Base-by-base conservation (phyloP, 2,329 filamentous ascomycete genomes). In the Chrysosphaeria jannelii region DNA sequence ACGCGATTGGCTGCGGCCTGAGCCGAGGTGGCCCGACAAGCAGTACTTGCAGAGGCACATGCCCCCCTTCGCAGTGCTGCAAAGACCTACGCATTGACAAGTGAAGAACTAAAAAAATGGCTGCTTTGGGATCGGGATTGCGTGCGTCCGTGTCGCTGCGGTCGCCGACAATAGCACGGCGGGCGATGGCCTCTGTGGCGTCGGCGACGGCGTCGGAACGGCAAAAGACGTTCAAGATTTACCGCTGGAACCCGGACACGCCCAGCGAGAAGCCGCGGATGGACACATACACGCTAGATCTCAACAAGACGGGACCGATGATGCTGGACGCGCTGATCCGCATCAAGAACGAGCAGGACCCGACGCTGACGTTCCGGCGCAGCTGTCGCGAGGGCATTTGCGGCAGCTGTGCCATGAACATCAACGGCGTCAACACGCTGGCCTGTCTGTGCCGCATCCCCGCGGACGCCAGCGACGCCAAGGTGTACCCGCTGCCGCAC, bases 271-370 rank as follows among this genome's bases (percentile, higher is more conserved):
- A 97, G 66, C 85, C 85, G 30, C 60, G 56, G 45, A 90, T 97
- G 74, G 78, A 97, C 57, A 63, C 61, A 35, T 97, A 93, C 53
- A 74, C 72, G 17, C 56, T 97, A 39, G 85, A 97, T 44, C 52
- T 97, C 37, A 93, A 93, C 58, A 91, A 93, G 69, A 97, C 85
- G 20, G 85, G 85, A 15, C 85, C 85, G 35, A 97, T 97, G 85
- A 68, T 97, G 50, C 51, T 97, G 39, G 85, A 97, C 46, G 85
- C 85, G 27, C 53, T 97, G 38, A 85, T 97, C 46, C 60, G 81
- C 38, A 91, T 97, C 51, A 97, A 97, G 71, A 97, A 97, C 48
- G 85, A 97, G 60, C 50, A 89, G 32, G 85, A 97, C 47, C 78
- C 85, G 24, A 93, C 85, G 21, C 50, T 97, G 39, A 93, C 85